Evolutionary conservation across 305 asterid species (phyloP).

Genomic region (Petunia hybrid): DNA sequence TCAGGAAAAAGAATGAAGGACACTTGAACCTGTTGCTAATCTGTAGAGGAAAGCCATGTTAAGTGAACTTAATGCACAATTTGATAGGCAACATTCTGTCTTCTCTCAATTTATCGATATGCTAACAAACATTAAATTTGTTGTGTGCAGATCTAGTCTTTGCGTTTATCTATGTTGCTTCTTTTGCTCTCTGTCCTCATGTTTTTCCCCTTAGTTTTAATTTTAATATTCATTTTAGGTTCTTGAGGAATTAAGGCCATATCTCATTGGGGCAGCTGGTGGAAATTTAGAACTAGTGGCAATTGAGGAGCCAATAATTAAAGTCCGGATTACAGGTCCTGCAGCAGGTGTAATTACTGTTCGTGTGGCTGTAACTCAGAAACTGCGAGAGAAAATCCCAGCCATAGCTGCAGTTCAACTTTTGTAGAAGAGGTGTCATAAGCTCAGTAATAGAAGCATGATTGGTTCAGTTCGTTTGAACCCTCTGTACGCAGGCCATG

Average conservation of each 20-base stretch:
- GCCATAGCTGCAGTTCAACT: conserved; percentile 91
- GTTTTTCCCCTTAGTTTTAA: background rate
- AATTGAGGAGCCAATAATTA: conserved; percentile 89
- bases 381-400: conserved; percentile 88
- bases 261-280: conserved; percentile 87
- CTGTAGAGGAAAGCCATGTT: background rate
- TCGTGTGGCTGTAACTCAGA: conserved; percentile 94
- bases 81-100: background rate
- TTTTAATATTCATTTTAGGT: conserved; percentile 50
- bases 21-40: background rate
- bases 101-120: background rate
- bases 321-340: conserved; percentile 86
- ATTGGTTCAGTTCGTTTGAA: background rate
- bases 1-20: background rate
- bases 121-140: background rate
- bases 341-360: conserved; percentile 97
- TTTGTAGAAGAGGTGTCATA: conserved; percentile 49
- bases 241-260: conserved; percentile 91
- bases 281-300: conserved; percentile 80
- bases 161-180: background rate
- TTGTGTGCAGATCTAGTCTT: background rate
- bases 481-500: background rate
- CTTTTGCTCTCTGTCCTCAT: background rate
- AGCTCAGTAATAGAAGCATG: background rate
- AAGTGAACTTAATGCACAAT: background rate